Evolutionary conservation across 495 filamentous ascomycete species (phyloP).

Genomic region (Hypoxylon crocopeplum): DNA sequence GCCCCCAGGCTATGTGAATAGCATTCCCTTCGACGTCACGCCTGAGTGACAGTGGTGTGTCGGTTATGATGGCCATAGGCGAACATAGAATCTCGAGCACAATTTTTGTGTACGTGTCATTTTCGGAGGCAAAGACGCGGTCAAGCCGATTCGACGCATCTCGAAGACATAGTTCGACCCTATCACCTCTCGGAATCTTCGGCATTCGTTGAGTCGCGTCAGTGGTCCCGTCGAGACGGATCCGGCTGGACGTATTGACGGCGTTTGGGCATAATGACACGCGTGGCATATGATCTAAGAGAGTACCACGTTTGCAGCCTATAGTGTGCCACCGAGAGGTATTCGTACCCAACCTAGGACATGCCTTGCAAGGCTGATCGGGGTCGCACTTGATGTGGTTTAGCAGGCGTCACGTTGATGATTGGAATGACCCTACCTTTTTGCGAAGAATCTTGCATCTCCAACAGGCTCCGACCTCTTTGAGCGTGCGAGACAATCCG

Average conservation of each 20-base stretch:
- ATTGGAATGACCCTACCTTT: slow-evolving; percentile 22
- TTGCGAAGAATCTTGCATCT: slow-evolving; percentile 39
- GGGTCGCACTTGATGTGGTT: slow-evolving; percentile 14
- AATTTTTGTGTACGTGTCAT: slow-evolving; percentile 32
- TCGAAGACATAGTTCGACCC: slow-evolving; percentile 10
- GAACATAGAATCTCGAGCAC: slow-evolving; percentile 38
- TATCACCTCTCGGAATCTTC: neutral
- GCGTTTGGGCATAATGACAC: slow-evolving; percentile 29
- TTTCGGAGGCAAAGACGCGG: slow-evolving; percentile 3
- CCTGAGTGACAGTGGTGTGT: slow-evolving; percentile 11
- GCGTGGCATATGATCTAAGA: slow-evolving; percentile 19
- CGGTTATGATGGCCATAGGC: slow-evolving; percentile 10
- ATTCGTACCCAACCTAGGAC: slow-evolving; percentile 14
- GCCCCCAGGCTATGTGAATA: slow-evolving; percentile 33
- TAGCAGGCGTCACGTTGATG: neutral
- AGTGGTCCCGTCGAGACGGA: neutral
- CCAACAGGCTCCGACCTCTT: slow-evolving; percentile 38
- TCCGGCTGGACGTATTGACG: neutral
- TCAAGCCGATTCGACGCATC: slow-evolving; percentile 30
- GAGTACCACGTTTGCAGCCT: slow-evolving; percentile 35
- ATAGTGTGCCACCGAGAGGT: slow-evolving; percentile 33
- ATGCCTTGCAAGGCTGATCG: slow-evolving; percentile 33
- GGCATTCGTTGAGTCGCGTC: neutral
- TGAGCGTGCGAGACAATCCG: slow-evolving; percentile 29
- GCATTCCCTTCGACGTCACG: slow-evolving; percentile 18